A percentile compares a stretch with the other conserved stretches of the same genome.
Evolutionary conservation across 345 rosid species (phyloP).

Genomic region (Rhodamnia rubescens): DNA sequence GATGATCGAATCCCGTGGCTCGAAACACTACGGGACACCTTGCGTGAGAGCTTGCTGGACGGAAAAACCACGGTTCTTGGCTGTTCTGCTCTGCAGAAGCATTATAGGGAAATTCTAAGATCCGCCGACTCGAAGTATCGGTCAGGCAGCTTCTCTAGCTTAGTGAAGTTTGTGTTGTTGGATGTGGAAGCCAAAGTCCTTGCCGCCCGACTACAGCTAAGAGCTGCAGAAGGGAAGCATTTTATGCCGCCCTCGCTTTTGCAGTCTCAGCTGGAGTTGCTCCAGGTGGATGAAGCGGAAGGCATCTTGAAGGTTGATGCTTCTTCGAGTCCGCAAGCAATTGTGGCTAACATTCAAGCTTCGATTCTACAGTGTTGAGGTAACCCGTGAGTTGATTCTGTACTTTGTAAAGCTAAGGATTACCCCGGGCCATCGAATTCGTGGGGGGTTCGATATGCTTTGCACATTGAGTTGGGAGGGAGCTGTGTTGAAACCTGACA

Average conservation of each 20-base stretch:
- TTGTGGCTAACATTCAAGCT: conserved; percentile 13
- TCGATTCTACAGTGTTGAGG: background rate
- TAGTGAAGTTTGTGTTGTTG: conserved; percentile 51
- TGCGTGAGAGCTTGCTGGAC: conserved; percentile 18
- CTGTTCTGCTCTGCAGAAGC: conserved; percentile 62
- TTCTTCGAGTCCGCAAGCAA: conserved; percentile 31
- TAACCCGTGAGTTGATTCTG: background rate
- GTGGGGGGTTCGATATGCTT: background rate
- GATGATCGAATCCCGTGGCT: conserved; percentile 91
- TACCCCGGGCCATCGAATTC: background rate
- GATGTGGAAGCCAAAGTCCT: conserved; percentile 48
- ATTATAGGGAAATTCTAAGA: conserved; percentile 67
- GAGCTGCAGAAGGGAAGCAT: conserved; percentile 62
- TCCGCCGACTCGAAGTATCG: conserved; percentile 42
- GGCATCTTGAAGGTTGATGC: conserved; percentile 47
- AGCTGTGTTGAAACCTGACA: background rate
- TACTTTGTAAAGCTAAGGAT: background rate
- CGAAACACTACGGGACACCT: conserved; percentile 27
- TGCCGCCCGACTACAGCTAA: conserved; percentile 32
- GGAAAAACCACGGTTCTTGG: conserved; percentile 44
- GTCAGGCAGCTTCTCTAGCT: conserved; percentile 20
- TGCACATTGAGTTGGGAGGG: background rate
- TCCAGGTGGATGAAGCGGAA: conserved; percentile 54
- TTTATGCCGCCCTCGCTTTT: conserved; percentile 76
- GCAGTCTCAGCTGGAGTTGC: conserved; percentile 71